Base-by-base conservation (phyloP, 352 stramenopile species). In the Lagenidium giganteum region DNA sequence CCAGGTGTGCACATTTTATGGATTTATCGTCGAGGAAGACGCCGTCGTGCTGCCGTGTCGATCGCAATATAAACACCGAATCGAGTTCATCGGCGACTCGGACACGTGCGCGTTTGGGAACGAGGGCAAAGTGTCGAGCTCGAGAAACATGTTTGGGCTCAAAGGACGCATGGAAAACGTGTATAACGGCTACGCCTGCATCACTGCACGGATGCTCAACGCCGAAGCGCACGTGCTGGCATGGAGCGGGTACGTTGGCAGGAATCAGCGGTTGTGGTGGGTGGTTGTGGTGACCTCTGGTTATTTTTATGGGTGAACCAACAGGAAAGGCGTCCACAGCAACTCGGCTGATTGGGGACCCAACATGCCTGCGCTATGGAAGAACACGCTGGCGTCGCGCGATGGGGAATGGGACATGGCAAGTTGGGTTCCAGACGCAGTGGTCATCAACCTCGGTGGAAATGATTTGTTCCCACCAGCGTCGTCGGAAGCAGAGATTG, bases 1-100 rank as follows among this genome's bases (percentile, higher is more conserved):
- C n/a, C n/a, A 81, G 69, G 70, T 87, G 36, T 87, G 73, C 51
- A 88, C 76, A 44, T 86, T 88, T 47, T 88, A 88, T 42, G 76
- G 76, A 14, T 88, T 86, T 45, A 82, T 88, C 39, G 51, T 86
- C 18, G 69, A 84, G 22, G 61, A 70, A 22, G 62, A 51, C 4
- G 67, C 71, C 24, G 66, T 80, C 17, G 61, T 84, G 23, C 31
- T 88, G 14, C 63, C 69, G 3, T 48, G n/a, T n/a, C n/a, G n/a
- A n/a, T n/a, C n/a, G n/a, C n/a, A n/a, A n/a, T n/a, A n/a, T n/a
- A n/a, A 42, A 14, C 73, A 61, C 22, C 73, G 67, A 55, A 84
- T 87, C 35, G 71, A 83, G 54, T 85, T 87, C 51, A 80, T 87
- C 45, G 75, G 75, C 25, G 75, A 85, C 41, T 84, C 74, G 23